Percentiles rank a stretch among this genome's conserved stretches.
Evolutionary conservation across 2,329 filamentous ascomycete genomes (phyloP).

Genomic region (Cytospora chrysosperma): DNA sequence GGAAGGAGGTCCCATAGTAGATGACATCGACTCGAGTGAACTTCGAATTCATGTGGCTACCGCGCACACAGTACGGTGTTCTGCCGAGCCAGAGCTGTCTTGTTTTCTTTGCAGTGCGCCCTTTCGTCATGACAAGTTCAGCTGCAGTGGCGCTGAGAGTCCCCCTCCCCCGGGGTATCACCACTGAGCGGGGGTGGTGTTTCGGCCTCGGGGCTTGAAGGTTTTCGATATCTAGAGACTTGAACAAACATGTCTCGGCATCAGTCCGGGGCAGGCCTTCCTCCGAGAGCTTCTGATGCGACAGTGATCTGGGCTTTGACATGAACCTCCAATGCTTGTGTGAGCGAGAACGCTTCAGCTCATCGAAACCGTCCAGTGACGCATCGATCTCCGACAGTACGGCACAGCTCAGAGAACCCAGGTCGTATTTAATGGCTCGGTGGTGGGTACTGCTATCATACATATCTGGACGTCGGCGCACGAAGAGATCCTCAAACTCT

Average conservation of each 20-base stretch:
- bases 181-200: background rate
- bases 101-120: background rate
- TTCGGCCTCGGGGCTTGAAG: background rate
- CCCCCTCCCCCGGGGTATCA: slow-evolving; percentile 7
- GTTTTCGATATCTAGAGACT: background rate
- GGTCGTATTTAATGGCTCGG: slow-evolving; percentile 17
- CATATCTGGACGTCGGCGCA: background rate
- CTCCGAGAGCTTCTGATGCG: background rate
- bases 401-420: slow-evolving; percentile 17
- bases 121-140: slow-evolving; percentile 8
- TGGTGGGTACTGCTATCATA: slow-evolving; percentile 6
- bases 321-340: background rate
- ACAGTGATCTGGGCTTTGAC: background rate
- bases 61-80: slow-evolving; percentile 12
- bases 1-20: background rate
- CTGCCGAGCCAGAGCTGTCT: slow-evolving; percentile 20
- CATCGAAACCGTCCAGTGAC: background rate
- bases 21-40: slow-evolving; percentile 1
- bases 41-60: background rate
- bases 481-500: slow-evolving; percentile 17
- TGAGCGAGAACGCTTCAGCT: background rate
- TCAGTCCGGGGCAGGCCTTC: background rate
- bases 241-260: slow-evolving; percentile 8
- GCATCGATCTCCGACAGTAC: slow-evolving; percentile 20
- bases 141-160: slow-evolving; percentile 16